These are phyloP conservation scores for Hypoxylon cercidicola DNA, from an alignment of 495 filamentous ascomycete genomes.

Conservation along the genomic window DNA sequence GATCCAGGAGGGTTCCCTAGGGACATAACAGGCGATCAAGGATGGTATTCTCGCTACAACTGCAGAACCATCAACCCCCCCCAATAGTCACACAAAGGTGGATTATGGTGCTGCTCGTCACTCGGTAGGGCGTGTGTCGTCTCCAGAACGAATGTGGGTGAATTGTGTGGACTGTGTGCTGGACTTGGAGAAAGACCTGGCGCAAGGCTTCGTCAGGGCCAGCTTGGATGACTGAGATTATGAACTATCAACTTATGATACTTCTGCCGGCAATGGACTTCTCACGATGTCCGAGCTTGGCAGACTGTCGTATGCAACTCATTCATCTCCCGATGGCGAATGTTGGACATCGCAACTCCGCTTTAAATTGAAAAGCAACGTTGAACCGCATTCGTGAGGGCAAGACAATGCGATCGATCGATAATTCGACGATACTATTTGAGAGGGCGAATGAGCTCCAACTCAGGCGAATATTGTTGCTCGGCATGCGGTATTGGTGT, in stretches of 20 bases:
- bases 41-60: slow-evolving; percentile 3
- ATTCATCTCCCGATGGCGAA: slow-evolving; percentile 20
- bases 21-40: not conserved
- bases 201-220: slow-evolving; percentile 2
- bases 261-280: slow-evolving; percentile 7
- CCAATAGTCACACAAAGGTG: slow-evolving; percentile 20
- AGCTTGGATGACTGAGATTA: slow-evolving; percentile 8
- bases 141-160: slow-evolving; percentile 1
- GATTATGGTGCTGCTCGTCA: slow-evolving; percentile 18
- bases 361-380: slow-evolving; percentile 31
- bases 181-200: slow-evolving; percentile 5
- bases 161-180: not conserved
- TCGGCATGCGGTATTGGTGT: slow-evolving; percentile 26
- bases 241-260: slow-evolving; percentile 6
- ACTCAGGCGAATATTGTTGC: slow-evolving; percentile 1
- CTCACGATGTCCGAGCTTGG: slow-evolving; percentile 27
- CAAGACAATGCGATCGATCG: slow-evolving; percentile 38
- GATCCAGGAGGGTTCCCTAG: slow-evolving; percentile 1
- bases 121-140: slow-evolving; percentile 11
- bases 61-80: slow-evolving; percentile 5
- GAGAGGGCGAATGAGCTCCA: slow-evolving; percentile 15
- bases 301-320: slow-evolving; percentile 29
- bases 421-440: slow-evolving; percentile 16
- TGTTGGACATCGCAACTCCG: slow-evolving; percentile 25
- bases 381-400: slow-evolving; percentile 3